Conservation (phyloP, 176 grass and related monocot species). For the Calamus simplicifolius region DNA sequence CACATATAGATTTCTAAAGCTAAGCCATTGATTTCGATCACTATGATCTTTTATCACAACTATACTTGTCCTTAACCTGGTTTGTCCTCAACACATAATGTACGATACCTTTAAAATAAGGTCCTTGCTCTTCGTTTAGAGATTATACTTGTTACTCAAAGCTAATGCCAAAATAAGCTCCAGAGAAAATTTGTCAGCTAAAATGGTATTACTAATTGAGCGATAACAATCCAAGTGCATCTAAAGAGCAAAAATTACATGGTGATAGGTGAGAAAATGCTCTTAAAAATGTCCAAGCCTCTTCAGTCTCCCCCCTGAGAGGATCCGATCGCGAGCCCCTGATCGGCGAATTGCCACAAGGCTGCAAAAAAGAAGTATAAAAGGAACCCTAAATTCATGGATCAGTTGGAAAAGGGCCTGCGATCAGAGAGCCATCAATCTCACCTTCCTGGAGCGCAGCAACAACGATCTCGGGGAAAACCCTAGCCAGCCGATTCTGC, state of each 20-base stretch:
- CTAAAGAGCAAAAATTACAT: slow-evolving; percentile 3
- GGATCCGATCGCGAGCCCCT: slow-evolving; percentile 5
- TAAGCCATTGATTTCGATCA: no score
- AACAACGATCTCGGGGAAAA: slow-evolving; percentile 31
- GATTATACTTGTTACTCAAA: no score
- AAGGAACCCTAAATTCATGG: not conserved
- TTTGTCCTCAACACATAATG: no score
- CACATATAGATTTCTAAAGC: no score
- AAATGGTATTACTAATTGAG: no score
- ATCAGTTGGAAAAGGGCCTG: not conserved
- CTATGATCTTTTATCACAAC: no score
- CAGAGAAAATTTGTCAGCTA: no score
- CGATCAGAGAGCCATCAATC: not conserved
- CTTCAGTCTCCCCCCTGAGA: slow-evolving; percentile 1
- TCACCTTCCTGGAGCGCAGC: slow-evolving; percentile 39
- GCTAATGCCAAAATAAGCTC: no score
- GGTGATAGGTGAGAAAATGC: slow-evolving; percentile 24
- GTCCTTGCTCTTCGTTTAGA: no score
- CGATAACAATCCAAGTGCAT: no score
- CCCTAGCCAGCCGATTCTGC: slow-evolving; percentile 28
- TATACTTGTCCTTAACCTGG: no score
- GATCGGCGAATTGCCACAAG: slow-evolving; percentile 4
- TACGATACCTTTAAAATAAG: no score
- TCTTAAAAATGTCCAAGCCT: slow-evolving; percentile 13
- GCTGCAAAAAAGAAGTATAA: not conserved